Evolutionary conservation across 441 rosid genomes (phyloP).

Genomic region (Populus tomentosa): DNA sequence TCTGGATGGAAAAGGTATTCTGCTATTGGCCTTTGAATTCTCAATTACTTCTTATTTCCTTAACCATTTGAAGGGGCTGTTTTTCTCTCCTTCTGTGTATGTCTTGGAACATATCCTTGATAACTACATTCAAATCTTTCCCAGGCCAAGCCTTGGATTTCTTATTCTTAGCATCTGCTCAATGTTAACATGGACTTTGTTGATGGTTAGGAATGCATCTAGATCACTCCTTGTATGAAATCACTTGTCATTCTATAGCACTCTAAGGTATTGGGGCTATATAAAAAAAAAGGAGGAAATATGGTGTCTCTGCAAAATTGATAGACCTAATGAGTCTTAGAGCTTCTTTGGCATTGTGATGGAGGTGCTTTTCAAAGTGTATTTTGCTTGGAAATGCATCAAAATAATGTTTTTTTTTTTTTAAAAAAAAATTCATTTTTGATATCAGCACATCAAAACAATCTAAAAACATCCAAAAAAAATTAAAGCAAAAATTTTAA

Average conservation of each 20-base stretch:
- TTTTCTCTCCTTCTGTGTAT: neutral
- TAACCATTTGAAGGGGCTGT: neutral
- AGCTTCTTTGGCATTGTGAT: too few relatives aligned
- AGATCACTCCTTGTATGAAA: neutral
- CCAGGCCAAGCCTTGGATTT: neutral
- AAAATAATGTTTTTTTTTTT: too few relatives aligned
- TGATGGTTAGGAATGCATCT: neutral
- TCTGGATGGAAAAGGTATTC: slow-evolving; percentile 3
- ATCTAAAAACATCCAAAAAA: too few relatives aligned
- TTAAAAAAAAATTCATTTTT: too few relatives aligned
- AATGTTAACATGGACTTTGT: neutral
- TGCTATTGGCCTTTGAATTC: neutral
- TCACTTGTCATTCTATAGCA: neutral
- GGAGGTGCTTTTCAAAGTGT: too few relatives aligned
- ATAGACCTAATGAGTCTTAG: neutral
- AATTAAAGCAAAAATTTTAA: too few relatives aligned
- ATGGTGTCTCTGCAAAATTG: neutral
- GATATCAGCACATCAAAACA: too few relatives aligned
- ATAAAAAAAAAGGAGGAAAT: too few relatives aligned
- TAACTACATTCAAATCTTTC: neutral
- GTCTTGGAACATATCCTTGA: neutral
- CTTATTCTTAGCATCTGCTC: neutral
- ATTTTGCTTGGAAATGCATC: too few relatives aligned
- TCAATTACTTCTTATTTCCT: neutral
- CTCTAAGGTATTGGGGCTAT: neutral